Evolutionary conservation across 345 rosid species (phyloP).

Genomic region (Salix arbutifolia): DNA sequence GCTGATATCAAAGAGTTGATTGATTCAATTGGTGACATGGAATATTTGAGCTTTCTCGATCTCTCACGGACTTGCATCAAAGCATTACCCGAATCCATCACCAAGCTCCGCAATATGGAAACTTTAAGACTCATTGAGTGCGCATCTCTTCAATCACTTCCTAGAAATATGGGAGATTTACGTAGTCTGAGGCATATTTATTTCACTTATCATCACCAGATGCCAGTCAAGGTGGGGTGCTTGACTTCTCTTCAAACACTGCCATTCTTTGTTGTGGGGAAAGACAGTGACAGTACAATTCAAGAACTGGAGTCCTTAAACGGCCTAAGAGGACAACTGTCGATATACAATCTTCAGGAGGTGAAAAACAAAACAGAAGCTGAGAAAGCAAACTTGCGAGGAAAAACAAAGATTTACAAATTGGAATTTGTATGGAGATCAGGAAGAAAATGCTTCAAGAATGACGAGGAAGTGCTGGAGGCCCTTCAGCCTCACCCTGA

Average conservation of each 20-base stretch:
- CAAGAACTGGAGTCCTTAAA: constrained; percentile 6
- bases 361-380: constrained; percentile 16
- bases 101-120: neutral
- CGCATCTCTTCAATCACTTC: neutral
- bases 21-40: too few relatives aligned
- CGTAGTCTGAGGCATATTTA: constrained; percentile 10
- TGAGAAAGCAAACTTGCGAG: neutral
- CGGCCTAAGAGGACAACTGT: neutral
- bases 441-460: neutral
- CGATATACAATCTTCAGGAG: constrained; percentile 1
- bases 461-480: constrained; percentile 20
- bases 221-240: constrained; percentile 7
- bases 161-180: neutral
- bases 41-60: too few relatives aligned
- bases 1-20: too few relatives aligned
- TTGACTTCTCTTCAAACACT: constrained; percentile 3
- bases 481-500: constrained; percentile 11
- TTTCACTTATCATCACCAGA: neutral
- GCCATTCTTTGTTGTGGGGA: constrained; percentile 6
- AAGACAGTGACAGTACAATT: neutral
- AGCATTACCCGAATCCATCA: too few relatives aligned
- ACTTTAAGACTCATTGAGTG: neutral
- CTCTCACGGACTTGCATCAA: too few relatives aligned
- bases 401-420: neutral
- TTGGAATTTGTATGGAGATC: neutral